phyloP scores from a whole-genome alignment of 164 flowering plant species.

The Macadamia integrifolia region DNA sequence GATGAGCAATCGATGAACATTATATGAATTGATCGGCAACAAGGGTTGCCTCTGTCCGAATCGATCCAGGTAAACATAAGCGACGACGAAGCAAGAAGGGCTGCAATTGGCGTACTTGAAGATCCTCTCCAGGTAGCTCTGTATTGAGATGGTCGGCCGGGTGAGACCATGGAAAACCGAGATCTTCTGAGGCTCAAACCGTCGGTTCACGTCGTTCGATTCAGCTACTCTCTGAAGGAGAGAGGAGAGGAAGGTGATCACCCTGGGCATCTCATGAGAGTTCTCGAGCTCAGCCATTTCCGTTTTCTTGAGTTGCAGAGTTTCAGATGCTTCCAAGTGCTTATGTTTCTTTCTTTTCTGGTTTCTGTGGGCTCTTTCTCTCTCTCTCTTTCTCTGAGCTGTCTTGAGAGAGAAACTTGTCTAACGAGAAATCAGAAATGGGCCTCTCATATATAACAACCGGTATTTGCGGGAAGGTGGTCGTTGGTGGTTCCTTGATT shows the following conservation, averaged over 20 bases:
- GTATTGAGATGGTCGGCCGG: conserved; percentile 47
- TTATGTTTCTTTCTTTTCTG: background rate
- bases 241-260: conserved; percentile 31
- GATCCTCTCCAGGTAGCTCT: conserved; percentile 55
- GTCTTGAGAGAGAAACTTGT: background rate
- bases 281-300: conserved; percentile 16
- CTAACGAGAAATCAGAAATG: background rate
- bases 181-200: conserved; percentile 16
- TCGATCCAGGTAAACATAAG: conserved; percentile 57
- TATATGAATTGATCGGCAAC: conserved; percentile 43
- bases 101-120: conserved; percentile 67
- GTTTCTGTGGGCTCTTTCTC: too few relatives aligned
- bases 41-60: conserved; percentile 35
- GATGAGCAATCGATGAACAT: conserved; percentile 49
- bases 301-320: conserved; percentile 12
- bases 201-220: conserved; percentile 24
- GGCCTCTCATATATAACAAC: background rate
- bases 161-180: conserved; percentile 51
- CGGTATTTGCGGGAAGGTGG: conserved; percentile 5
- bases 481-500: conserved; percentile 5
- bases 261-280: conserved; percentile 23
- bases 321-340: background rate
- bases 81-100: conserved; percentile 56
- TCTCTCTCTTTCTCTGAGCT: conserved; percentile 5
- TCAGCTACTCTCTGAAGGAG: conserved; percentile 35